Conservation (phyloP, 2,329 filamentous ascomycete genomes). For the Colletotrichum musae region DNA sequence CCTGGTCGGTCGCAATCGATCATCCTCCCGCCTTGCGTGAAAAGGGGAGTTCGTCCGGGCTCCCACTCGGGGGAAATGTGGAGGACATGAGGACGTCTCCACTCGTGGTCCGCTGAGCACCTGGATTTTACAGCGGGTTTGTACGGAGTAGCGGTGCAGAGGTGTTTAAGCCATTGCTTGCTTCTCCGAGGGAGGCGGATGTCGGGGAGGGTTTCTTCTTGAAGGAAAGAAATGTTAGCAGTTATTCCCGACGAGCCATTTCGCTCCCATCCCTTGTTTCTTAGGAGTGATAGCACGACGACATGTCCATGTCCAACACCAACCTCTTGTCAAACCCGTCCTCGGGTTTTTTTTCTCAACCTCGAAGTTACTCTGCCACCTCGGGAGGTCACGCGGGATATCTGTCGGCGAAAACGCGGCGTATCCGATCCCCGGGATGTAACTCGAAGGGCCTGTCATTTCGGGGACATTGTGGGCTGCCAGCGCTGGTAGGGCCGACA, state of each 20-base stretch:
- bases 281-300: too few species aligned
- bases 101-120: constrained; percentile 36
- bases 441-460: constrained; percentile 33
- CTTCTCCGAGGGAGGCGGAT: constrained; percentile 4
- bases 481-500: constrained; percentile 35
- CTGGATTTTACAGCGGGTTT: constrained; percentile 10
- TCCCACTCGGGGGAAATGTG: constrained; percentile 40
- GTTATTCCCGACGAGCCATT: neutral
- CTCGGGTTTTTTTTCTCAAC: too few species aligned
- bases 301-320: too few species aligned
- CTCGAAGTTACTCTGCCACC: neutral
- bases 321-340: too few species aligned
- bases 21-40: constrained; percentile 38
- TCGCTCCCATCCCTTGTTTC: too few species aligned
- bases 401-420: constrained; percentile 36
- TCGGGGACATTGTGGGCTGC: constrained; percentile 40
- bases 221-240: neutral
- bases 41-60: constrained; percentile 41
- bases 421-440: constrained; percentile 26
- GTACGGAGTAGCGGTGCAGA: neutral
- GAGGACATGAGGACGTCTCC: constrained; percentile 37
- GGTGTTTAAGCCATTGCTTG: neutral
- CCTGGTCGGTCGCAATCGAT: constrained; percentile 32
- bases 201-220: neutral
- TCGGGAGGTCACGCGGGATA: constrained; percentile 12